phyloP scores from a whole-genome alignment of 225 moss, liverwort and hornwort genomes.

The Physcomitrium patens region DNA sequence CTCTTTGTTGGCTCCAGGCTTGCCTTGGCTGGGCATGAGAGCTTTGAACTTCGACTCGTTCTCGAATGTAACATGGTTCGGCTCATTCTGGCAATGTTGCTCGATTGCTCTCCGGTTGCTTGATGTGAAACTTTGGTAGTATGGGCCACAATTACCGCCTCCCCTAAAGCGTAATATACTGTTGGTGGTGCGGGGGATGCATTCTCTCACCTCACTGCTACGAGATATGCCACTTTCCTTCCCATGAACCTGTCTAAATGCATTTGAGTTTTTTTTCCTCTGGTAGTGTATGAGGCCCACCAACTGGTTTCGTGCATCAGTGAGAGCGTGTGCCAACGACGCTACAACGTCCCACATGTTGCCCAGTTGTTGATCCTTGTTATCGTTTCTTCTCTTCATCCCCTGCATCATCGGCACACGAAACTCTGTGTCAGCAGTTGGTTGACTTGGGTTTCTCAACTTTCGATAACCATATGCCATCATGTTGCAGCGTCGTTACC shows the following conservation, averaged over 20 bases:
- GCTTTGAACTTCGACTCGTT: constrained; percentile 36
- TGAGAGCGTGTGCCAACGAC: constrained; percentile 49
- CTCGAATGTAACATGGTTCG: constrained; percentile 48
- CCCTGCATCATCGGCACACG: constrained; percentile 18
- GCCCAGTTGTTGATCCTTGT: constrained; percentile 1
- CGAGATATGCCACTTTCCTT: constrained; percentile 1
- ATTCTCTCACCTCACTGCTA: background rate
- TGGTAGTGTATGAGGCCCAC: constrained; percentile 46
- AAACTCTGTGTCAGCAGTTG: constrained; percentile 5
- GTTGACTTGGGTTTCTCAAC: constrained; percentile 8
- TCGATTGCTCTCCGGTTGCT: constrained; percentile 22
- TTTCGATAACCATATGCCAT: constrained; percentile 16
- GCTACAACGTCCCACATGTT: constrained; percentile 49
- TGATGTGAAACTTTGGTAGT: constrained; percentile 14
- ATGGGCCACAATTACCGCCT: constrained; percentile 13
- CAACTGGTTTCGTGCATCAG: constrained; percentile 55
- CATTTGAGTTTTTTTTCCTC: background rate
- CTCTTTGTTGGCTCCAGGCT: constrained; percentile 22
- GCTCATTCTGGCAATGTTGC: constrained; percentile 43
- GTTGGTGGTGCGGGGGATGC: background rate
- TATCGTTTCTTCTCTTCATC: constrained; percentile 26
- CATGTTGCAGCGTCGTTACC: constrained; percentile 19
- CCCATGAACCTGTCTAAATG: background rate
- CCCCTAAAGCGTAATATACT: constrained; percentile 23
- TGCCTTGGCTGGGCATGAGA: constrained; percentile 1